Conservation (phyloP, 2,329 filamentous ascomycete genomes). For the Ophiocordyceps camponoti-saundersi region DNA sequence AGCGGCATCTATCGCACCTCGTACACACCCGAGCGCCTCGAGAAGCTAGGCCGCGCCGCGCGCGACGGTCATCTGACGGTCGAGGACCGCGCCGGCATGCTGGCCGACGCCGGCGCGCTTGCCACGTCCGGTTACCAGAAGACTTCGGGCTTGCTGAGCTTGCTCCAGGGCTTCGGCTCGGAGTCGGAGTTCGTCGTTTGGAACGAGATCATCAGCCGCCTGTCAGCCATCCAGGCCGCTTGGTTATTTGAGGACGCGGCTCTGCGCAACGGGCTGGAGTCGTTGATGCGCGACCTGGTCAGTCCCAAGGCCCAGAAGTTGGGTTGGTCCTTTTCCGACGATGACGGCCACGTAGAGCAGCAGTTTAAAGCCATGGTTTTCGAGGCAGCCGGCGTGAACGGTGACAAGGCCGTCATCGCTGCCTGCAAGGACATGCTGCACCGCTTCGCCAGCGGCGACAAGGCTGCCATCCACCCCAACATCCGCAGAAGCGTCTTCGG, state of each 20-base stretch:
- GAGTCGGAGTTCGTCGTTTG: slow-evolving; percentile 88
- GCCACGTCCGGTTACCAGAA: slow-evolving; percentile 85
- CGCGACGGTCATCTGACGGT: slow-evolving; percentile 56
- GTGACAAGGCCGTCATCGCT: slow-evolving; percentile 60
- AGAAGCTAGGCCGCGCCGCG: slow-evolving; percentile 76
- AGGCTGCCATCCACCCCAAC: slow-evolving; percentile 75
- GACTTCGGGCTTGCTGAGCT: slow-evolving; percentile 72
- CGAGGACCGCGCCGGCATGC: slow-evolving; percentile 88
- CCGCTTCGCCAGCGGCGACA: slow-evolving; percentile 67
- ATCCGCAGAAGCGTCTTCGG: slow-evolving; percentile 74
- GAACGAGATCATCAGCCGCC: slow-evolving; percentile 73
- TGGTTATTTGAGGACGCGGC: slow-evolving; percentile 67
- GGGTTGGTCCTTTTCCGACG: slow-evolving; percentile 74
- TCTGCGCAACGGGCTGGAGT: slow-evolving; percentile 58
- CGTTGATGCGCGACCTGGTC: slow-evolving; percentile 66
- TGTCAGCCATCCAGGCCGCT: slow-evolving; percentile 62
- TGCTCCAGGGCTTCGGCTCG: slow-evolving; percentile 68
- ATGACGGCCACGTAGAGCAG: slow-evolving; percentile 76
- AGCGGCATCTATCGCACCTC: slow-evolving; percentile 83
- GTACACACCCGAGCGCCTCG: slow-evolving; percentile 67
- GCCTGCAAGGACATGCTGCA: slow-evolving; percentile 82
- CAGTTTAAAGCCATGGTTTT: slow-evolving; percentile 93
- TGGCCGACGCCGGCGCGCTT: slow-evolving; percentile 79
- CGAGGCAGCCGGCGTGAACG: slow-evolving; percentile 61
- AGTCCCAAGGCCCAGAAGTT: slow-evolving; percentile 68